These are phyloP conservation scores for Cucurbita ficifolia DNA, from an alignment of 306 rosid species.

Conservation along the genomic window DNA sequence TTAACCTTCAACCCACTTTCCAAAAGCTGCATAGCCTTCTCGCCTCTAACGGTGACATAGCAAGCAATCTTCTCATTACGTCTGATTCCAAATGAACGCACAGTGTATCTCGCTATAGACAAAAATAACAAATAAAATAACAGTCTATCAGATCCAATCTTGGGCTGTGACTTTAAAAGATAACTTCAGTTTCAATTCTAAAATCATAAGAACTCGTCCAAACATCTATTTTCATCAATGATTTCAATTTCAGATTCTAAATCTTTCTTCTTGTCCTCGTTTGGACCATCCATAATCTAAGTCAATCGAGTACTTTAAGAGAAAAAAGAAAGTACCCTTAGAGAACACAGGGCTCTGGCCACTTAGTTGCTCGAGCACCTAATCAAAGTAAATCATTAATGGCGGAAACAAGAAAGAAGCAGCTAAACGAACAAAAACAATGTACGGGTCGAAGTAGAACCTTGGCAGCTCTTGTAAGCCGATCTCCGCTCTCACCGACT, in stretches of 20 bases:
- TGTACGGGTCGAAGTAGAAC: not conserved
- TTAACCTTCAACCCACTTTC: conserved; percentile 81
- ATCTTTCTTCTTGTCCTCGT: not conserved
- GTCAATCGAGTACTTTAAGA: not conserved
- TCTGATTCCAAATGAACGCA: conserved; percentile 64
- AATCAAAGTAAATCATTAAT: not conserved
- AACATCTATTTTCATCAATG: not conserved
- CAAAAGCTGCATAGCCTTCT: conserved; percentile 77
- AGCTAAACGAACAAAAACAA: not conserved
- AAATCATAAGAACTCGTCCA: not conserved
- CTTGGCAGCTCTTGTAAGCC: conserved; percentile 15
- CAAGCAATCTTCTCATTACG: conserved; percentile 85
- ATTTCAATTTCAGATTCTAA: not conserved
- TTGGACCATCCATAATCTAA: not conserved
- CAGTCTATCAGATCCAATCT: not conserved
- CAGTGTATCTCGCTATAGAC: conserved; percentile 61
- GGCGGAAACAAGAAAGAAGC: not conserved
- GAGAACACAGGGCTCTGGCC: conserved; percentile 72
- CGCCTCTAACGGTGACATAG: conserved; percentile 78
- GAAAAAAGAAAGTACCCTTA: not conserved
- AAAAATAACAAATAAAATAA: not conserved
- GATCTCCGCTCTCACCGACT: conserved; percentile 16
- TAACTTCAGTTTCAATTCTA: not conserved
- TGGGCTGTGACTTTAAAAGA: not conserved
- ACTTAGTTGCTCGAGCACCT: conserved; percentile 75